Evolutionary conservation across 306 rosid genomes (phyloP), one percentile per base, ranked within the genome.

Genomic region (Begonia loranthoides): DNA sequence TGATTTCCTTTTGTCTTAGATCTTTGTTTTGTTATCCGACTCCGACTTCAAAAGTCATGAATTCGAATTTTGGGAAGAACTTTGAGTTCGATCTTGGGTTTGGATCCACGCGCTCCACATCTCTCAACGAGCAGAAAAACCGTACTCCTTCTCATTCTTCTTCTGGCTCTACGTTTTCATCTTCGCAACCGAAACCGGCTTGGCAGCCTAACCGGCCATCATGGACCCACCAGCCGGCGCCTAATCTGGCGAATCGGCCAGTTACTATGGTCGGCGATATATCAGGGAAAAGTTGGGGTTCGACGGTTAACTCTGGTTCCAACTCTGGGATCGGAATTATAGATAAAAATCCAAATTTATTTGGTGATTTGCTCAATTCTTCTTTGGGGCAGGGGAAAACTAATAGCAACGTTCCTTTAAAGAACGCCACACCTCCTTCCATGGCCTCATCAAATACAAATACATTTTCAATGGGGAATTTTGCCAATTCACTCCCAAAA

Each of bases 231-330:
- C 94, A 86, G 73, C 94, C 94, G 4, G 63, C 76, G 9, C 70
- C 80, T 33, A 34, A 57, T 49, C 75, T 62, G 49, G 41, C 66
- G 33, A 55, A 66, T 41, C 70, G 62, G 15, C 52, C 82, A 41
- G 78, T 71, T 45, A 80, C 99, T 22, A 86, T 86, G 99, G 96
- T 73, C 6, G 99, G 99, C 7, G 99, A 92, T 51, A 92, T 92
- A 62, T 67, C 69, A 44, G 99, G 99, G 34, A 92, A 86, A 68
- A 86, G 62, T 17, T 86, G 99, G 96, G 67, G 76, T 53, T 78
- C 99, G 13, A 12, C 81, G 9, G 67, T 56, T 16, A 62, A 85
- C 15, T 39, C 84, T 1, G 58, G 45, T 49, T 68, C 83, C 39
- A 24, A 11, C 16, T n/a, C 63, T 6, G 74, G 69, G 28, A 59